Base-by-base conservation (phyloP, 2,329 filamentous ascomycete species). In the Trichoderma sp. region DNA sequence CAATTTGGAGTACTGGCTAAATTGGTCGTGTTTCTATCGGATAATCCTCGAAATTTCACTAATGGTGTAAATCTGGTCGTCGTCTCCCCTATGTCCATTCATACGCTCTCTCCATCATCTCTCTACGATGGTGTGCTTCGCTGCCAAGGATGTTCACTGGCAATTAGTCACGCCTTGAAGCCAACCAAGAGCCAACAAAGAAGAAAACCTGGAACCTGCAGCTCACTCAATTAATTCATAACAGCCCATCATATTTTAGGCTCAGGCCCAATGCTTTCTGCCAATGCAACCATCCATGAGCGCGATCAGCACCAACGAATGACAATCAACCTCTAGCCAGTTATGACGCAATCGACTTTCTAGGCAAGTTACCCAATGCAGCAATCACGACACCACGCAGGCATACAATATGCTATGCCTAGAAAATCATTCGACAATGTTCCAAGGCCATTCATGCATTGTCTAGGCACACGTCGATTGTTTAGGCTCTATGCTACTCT, bases 331-430 rank as follows among this genome's bases (percentile, higher is more conserved):
- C 16, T 35, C 31, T 45, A 59, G 71, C 63, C 71, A 74, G 62
- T 14, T 41, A 74, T 74, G 71, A 67, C 71, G 62, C 65, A 63
- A 74, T 74, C 63, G 31, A 74, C 21, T 74, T 35, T 53, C 1
- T 1, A 12, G 41, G 60, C 60, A 0, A n/a, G 41, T 45, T 56
- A 24, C 71, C 71, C 41, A 18, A 73, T 56, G 3, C 14, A 56
- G 59, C 62, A 50, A 65, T 56, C 71, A 65, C 41, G 9, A 21
- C 31, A 63, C 18, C 29, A 63, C 3, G 2, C 50, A 56, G 6
- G 41, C 16, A 45, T 45, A 45, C 41, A 45, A 45, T 45, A 18
- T 24, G 21, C 11, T 56, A 11, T 56, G n/a, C 50, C 21, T 24
- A 53, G n/a, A 24, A 56, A 56, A 24, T 24, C 21, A 24, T 24